Base-by-base conservation (phyloP, 257 asterid genomes). In the Capsicum baccatum region DNA sequence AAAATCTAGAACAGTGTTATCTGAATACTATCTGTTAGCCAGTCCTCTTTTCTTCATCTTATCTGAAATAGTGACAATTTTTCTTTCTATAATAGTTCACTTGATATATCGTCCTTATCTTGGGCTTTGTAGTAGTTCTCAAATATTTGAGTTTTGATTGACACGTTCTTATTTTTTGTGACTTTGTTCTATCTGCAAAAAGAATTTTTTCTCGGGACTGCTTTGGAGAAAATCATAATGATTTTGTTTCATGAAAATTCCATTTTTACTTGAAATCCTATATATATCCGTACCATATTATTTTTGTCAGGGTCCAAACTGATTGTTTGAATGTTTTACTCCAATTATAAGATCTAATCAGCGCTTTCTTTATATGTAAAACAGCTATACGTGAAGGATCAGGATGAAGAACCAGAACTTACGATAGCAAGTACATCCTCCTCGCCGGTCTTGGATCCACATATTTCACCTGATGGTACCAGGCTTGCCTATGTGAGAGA, bases 401-500 rank as follows among this genome's bases (percentile, higher is more conserved):
- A 79, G 84, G 85, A 76, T 64, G 90, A 68, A 84, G 89, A 88
- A 62, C 85, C 96, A 73, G 95, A 93, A 85, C 94, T 93, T 84
- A 90, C 88, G 91, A 89, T 96, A 85, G 88, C 94, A 37, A 90
- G 94, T 88, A 87, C 87, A 21, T 85, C 97, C 76, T 83, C 89
- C 76, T 92, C 94, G 4, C 98, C 99, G 78, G 85, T 96, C 86
- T 90, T 94, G 83, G 99, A 96, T 90, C 98, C 99, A 64, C 99
- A 91, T 86, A 81, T 88, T 82, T 94, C 99, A 84, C 99, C 98
- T 6, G 98, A 93, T 88, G 98, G 99, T 76, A 87, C 97, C 83
- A 92, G 83, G 93, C 93, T 96, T 88, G 92, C 98, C 33, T 96
- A 91, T 80, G 98, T 96, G 88, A 92, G 88, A 86, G 92, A 92